These are phyloP conservation scores for Suhomyces emberorum DNA, from an alignment of 805 yeast genomes.

Conservation along the genomic window DNA sequence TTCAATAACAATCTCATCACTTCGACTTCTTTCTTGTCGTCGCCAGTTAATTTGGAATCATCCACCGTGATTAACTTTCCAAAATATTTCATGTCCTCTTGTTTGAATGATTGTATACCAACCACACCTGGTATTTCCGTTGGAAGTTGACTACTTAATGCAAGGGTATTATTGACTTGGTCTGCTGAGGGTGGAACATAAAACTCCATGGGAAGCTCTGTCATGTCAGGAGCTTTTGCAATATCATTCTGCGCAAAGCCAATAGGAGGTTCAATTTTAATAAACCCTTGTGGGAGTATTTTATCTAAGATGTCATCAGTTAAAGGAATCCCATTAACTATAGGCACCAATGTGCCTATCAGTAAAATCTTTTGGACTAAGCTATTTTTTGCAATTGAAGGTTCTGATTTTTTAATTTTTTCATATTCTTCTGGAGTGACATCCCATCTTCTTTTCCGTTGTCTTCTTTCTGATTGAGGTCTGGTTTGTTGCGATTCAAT, in stretches of 20 bases:
- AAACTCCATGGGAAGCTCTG: slow-evolving; percentile 30
- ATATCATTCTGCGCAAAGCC: slow-evolving; percentile 33
- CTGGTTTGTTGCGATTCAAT: background rate
- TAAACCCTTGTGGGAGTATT: slow-evolving; percentile 53
- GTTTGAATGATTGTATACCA: slow-evolving; percentile 66
- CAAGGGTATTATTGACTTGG: slow-evolving; percentile 23
- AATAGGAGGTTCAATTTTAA: slow-evolving; percentile 41
- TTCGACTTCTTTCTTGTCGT: slow-evolving; percentile 56
- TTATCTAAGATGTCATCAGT: slow-evolving; percentile 46
- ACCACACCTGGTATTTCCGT: slow-evolving; percentile 61
- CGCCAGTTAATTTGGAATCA: slow-evolving; percentile 35
- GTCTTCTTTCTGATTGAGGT: slow-evolving; percentile 8
- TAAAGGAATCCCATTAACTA: slow-evolving; percentile 31
- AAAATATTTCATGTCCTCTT: slow-evolving; percentile 69
- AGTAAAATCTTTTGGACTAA: slow-evolving; percentile 21
- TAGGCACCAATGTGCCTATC: slow-evolving; percentile 20
- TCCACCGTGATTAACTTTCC: slow-evolving; percentile 46
- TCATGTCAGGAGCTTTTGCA: slow-evolving; percentile 32
- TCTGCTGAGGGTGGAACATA: slow-evolving; percentile 50
- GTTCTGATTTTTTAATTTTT: slow-evolving; percentile 3
- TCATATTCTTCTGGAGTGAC: slow-evolving; percentile 37
- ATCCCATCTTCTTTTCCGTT: slow-evolving; percentile 44
- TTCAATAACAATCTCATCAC: slow-evolving; percentile 63
- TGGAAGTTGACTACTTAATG: slow-evolving; percentile 30
- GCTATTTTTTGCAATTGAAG: slow-evolving; percentile 9